phyloP scores from a whole-genome alignment of 257 asterid species.

The Forsythia suspensa region DNA sequence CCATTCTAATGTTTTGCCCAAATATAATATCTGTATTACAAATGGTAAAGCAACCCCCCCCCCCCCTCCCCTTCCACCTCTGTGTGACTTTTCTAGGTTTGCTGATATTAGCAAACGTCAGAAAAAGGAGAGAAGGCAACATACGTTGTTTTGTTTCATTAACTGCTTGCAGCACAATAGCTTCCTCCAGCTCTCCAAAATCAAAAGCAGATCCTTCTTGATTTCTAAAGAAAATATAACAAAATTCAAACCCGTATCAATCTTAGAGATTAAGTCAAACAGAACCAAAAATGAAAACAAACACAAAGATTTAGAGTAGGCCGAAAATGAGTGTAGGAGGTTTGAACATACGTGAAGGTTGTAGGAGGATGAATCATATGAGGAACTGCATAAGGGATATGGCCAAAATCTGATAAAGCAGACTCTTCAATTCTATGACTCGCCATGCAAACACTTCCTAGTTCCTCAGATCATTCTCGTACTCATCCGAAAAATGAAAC shows the following conservation, averaged over 20 bases:
- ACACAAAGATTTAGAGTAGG: not conserved
- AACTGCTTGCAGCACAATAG: conserved; percentile 70
- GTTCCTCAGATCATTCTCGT: conserved; percentile 44
- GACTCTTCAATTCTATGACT: conserved; percentile 63
- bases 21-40: conserved; percentile 64
- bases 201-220: conserved; percentile 72
- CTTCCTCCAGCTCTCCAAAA: conserved; percentile 94
- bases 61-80: conserved; percentile 7
- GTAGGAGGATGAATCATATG: conserved; percentile 55
- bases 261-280: not conserved
- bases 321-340: too few species aligned
- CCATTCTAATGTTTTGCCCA: conserved; percentile 51
- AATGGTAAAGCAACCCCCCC: conserved; percentile 37
- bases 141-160: conserved; percentile 74
- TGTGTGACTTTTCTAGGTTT: too few species aligned
- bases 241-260: conserved; percentile 21
- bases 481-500: conserved; percentile 10
- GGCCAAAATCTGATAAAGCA: conserved; percentile 48
- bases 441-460: conserved; percentile 68
- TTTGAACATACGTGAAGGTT: conserved; percentile 47
- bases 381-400: conserved; percentile 55
- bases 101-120: conserved; percentile 40
- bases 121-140: conserved; percentile 21
- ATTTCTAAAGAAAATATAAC: conserved; percentile 29
- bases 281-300: not conserved